These are phyloP conservation scores for Podaxis sp. DNA, from an alignment of 768 basidiomycete genomes.

Conservation along the genomic window DNA sequence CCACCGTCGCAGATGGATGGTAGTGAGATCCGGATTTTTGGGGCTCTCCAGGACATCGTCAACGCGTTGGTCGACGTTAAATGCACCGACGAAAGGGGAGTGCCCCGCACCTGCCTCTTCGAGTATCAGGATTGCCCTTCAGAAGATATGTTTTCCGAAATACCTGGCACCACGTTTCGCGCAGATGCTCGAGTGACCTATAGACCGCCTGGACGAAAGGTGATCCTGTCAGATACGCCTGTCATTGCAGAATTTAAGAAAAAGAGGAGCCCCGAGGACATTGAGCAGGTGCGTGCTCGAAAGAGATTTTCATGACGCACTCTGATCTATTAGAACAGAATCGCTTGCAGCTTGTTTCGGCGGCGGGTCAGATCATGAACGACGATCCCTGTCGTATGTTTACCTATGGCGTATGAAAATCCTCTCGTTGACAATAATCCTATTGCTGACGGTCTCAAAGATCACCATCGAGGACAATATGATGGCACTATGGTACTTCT, in stretches of 20 bases:
- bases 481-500: neutral
- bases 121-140: neutral
- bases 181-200: neutral
- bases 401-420: neutral
- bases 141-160: neutral
- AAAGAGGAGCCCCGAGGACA: neutral
- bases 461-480: neutral
- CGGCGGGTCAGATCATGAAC: neutral
- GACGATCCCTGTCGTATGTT: neutral
- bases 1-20: no score
- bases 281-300: neutral
- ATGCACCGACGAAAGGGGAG: neutral
- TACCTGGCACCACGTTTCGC: neutral
- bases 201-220: neutral
- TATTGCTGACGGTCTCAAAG: neutral
- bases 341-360: neutral
- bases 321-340: neutral
- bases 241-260: conserved; percentile 1
- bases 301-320: neutral
- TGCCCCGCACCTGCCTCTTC: neutral
- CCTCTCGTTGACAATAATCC: neutral
- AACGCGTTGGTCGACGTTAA: neutral
- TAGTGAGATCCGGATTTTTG: neutral
- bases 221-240: neutral
- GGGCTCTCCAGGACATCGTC: neutral